Base-by-base conservation (phyloP, 2,329 filamentous ascomycete species). In the Pseudocercospora ulei region DNA sequence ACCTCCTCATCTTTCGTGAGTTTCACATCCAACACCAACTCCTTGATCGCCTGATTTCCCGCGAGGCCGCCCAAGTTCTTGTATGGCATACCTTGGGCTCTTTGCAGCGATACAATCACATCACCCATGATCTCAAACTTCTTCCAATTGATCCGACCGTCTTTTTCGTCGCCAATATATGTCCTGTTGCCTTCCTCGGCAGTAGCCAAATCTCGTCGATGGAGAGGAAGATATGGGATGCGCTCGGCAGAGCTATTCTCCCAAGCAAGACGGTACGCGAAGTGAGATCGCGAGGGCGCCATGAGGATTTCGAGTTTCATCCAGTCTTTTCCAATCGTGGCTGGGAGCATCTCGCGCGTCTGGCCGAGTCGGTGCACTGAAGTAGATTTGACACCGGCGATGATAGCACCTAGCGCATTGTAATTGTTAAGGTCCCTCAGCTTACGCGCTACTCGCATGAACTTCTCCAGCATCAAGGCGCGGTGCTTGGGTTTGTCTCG, bases 81-180 rank as follows among this genome's bases (percentile, higher is more conserved):
- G 50, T 95, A 95, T 3, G 85, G 78, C 33, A 77, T 77, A 38
- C 82, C 82, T 62, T 96, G 87, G 55, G 88, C 94, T 63, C 80
- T 81, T 73, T 95, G 92, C 38, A 98, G 78, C 2, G 84, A 81
- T 43, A 95, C 69, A 37, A 96, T 73, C 3, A 95, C 82, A 52
- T 96, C 88, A 4, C 87, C 87, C 63, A 96, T 78, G 19, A 98
- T 80, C 62, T 96, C 88, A 55, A 96, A 98, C 59, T 98, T 98
- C 63, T 81, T 86, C 90, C 90, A 98, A 59, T 96, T 96, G 58
- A 98, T 83, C 35, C 83, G 71, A 6, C 52, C 55, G 12, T 55
- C 48, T 13, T 41, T 44, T 36, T 57, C 59, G 20, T 57, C 70
- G 5, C 82, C 84, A 1, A 96, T 68, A 59, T 94, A 88, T 0